Evolutionary conservation across 2,329 filamentous ascomycete species (phyloP).

Genomic region (Pseudohalonectria lignicola): DNA sequence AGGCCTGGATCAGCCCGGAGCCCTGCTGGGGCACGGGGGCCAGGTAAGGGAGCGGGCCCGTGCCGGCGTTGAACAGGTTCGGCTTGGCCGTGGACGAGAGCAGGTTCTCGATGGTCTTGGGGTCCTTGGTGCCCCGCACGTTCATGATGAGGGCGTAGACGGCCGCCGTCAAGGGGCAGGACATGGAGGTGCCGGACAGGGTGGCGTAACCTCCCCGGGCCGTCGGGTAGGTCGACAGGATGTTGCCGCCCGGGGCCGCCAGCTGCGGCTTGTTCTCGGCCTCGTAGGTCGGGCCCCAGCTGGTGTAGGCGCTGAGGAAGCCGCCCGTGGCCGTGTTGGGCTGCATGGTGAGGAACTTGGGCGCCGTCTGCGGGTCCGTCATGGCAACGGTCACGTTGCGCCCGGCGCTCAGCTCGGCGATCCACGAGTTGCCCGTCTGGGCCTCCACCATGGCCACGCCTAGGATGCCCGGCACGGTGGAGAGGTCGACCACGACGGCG

Average conservation of each 20-base stretch:
- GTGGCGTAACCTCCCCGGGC: conserved; percentile 30
- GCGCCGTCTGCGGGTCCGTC: conserved; percentile 24
- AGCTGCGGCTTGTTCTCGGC: conserved; percentile 36
- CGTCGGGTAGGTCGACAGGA: conserved; percentile 38
- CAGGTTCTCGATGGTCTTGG: conserved; percentile 34
- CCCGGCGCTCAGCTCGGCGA: conserved; percentile 28
- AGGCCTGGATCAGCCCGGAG: conserved; percentile 47
- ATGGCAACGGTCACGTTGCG: conserved; percentile 32
- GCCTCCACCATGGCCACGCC: conserved; percentile 30
- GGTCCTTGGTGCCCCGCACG: conserved; percentile 37
- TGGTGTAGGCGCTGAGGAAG: conserved; percentile 23
- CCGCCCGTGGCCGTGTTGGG: conserved; percentile 34
- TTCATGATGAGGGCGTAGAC: conserved; percentile 42
- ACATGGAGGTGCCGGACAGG: conserved; percentile 43
- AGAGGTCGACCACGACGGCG: conserved; percentile 21
- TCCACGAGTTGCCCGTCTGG: conserved; percentile 29
- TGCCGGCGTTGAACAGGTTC: conserved; percentile 34
- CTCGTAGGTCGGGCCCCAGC: conserved; percentile 36
- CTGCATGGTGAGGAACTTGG: conserved; percentile 19
- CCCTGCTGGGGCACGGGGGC: conserved; percentile 51
- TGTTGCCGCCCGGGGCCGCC: conserved; percentile 33
- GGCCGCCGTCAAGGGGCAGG: conserved; percentile 30
- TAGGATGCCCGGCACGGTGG: conserved; percentile 17
- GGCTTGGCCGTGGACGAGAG: conserved; percentile 38
- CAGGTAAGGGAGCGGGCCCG: conserved; percentile 22